Base-by-base conservation (phyloP, 495 filamentous ascomycete genomes). In the Aspergillus cristatus region DNA sequence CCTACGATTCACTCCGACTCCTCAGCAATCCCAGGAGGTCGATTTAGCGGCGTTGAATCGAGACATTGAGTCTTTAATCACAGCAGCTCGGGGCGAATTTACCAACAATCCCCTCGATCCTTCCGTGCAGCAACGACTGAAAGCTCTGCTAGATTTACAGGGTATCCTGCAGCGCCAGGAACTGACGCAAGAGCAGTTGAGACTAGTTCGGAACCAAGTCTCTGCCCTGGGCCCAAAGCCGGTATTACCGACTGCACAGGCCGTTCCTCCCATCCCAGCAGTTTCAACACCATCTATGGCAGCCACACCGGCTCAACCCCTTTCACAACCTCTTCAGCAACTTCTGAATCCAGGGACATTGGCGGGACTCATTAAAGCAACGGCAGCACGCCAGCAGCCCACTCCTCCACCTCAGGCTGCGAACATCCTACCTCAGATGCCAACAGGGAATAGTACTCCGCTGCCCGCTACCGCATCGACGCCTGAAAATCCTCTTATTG, bases 131-230 rank as follows among this genome's bases (percentile, higher is more conserved):
- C 76, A 75, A 42, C 82, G 80, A 50, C 61, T 97, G 51, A 83
- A 89, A 58, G 86, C 89, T 14, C 72, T 97, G 47, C 62, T 93
- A 58, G 86, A 90, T 58, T 73, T 97, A 44, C 82, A 95, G 63
- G 74, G 58, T 32, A 78, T 94, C 51, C 64, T 97, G 60, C 73
- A 82, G 51, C 78, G 68, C 45, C 84, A 85, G 53, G 75, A 86
- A 49, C 73, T 94, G 50, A 77, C 83, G 32, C 80, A 77, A 53
- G 78, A 87, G 47, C 79, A 93, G 64, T 70, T 95, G 47, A 78
- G 77, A 57, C 69, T 80, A 53, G 78, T 94, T 49, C 78, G 79
- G 55, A 77, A 86, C 49, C 81, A 86, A 69, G 75, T 96, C 47
- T 71, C 78, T 47, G 74, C 77, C 46, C 72, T 94, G 48, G 70